Percentiles rank a stretch among this genome's conserved stretches.
Evolutionary conservation across 1,139 yeast genomes (phyloP).

Genomic region (Saccharomyces hybrid): DNA sequence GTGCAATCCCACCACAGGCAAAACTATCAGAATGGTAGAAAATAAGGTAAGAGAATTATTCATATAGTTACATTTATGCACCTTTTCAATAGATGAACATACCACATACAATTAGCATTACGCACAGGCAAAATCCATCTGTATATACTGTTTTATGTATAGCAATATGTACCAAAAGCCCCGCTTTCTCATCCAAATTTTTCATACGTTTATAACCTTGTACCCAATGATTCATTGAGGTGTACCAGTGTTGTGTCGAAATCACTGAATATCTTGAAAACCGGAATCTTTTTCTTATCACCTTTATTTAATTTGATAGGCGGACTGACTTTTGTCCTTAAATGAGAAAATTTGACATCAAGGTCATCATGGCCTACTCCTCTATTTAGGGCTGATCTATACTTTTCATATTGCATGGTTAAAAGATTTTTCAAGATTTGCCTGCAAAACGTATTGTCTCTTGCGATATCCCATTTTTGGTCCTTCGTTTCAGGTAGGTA

Average conservation of each 20-base stretch:
- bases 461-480: conserved; percentile 6
- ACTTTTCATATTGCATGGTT: conserved; percentile 24
- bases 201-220: conserved; percentile 15
- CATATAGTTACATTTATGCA: not conserved
- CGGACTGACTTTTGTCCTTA: not conserved
- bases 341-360: not conserved
- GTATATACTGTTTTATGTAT: not conserved
- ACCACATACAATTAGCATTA: not conserved
- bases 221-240: conserved; percentile 24
- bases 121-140: conserved; percentile 5
- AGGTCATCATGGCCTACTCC: not conserved
- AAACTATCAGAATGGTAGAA: not conserved
- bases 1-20: not conserved
- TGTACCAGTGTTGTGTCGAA: conserved; percentile 22
- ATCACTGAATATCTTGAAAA: conserved; percentile 14
- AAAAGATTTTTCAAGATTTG: conserved; percentile 26
- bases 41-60: not conserved
- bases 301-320: not conserved
- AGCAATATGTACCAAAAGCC: not conserved
- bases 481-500: conserved; percentile 7
- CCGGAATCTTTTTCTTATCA: not conserved
- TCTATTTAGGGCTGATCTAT: not conserved
- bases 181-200: not conserved
- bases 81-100: not conserved
- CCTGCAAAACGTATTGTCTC: conserved; percentile 17